Conservation (phyloP, 139 green algal species). For the Chlorella sp. region DNA sequence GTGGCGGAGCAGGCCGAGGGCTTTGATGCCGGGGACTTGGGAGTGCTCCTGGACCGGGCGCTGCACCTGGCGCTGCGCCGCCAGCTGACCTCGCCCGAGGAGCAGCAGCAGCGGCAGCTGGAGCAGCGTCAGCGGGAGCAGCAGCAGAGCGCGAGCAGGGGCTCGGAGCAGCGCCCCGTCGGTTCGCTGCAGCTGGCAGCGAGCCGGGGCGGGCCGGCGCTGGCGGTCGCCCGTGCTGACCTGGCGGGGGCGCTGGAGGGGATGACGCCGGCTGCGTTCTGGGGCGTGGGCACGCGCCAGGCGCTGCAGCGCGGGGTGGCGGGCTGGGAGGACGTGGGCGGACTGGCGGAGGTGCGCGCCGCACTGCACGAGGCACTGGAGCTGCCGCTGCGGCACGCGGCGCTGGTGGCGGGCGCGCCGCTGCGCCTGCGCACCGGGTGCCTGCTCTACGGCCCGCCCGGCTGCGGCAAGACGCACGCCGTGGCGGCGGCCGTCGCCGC, state of each 20-base stretch:
- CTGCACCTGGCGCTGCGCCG: conserved; percentile 51
- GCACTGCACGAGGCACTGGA: conserved; percentile 84
- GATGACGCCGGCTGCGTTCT: conserved; percentile 73
- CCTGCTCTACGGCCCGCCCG: conserved; percentile 96
- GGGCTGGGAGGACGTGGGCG: conserved; percentile 87
- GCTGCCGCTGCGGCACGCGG: conserved; percentile 69
- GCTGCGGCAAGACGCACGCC: conserved; percentile 96
- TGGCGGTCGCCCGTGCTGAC: conserved; percentile 40
- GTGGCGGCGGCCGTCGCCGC: conserved; percentile 82
- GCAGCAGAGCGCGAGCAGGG: neutral
- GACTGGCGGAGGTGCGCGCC: conserved; percentile 72
- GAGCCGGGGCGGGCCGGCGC: neutral
- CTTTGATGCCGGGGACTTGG: conserved; percentile 77
- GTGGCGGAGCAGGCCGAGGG: conserved; percentile 60
- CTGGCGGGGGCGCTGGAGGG: conserved; percentile 52
- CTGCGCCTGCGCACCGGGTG: conserved; percentile 90
- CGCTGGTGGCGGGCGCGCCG: conserved; percentile 66
- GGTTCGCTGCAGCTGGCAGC: neutral
- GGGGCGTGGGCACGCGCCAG: conserved; percentile 44
- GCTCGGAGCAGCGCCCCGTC: neutral
- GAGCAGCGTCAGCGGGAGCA: neutral
- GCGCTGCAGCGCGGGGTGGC: conserved; percentile 26
- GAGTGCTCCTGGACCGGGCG: conserved; percentile 70
- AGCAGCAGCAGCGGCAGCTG: conserved; percentile 4
- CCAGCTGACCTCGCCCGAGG: conserved; percentile 12